Percentiles rank a stretch among this genome's conserved stretches.
Evolutionary conservation across 1,284 basidiomycete species (phyloP).

Genomic region (Pseudozyma sp.): DNA sequence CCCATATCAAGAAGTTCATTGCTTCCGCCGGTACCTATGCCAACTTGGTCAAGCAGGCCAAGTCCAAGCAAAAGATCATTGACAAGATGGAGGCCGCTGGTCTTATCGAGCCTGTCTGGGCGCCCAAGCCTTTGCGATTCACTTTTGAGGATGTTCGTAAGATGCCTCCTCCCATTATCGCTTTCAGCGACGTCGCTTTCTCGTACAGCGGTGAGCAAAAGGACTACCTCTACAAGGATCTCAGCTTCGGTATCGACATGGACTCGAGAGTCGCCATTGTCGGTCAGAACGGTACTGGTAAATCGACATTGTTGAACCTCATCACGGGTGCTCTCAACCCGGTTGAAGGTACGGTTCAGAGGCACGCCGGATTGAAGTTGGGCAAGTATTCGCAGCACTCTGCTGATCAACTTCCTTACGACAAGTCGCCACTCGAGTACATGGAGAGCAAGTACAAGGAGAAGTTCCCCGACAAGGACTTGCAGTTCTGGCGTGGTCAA

Average conservation of each 20-base stretch:
- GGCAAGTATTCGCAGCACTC: conserved; percentile 94
- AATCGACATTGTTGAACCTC: conserved; percentile 95
- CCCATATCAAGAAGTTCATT: conserved; percentile 96
- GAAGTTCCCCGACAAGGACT: conserved; percentile 95
- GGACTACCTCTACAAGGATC: conserved; percentile 87
- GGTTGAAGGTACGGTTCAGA: conserved; percentile 83
- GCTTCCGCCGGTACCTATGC: conserved; percentile 98
- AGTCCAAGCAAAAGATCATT: conserved; percentile 97
- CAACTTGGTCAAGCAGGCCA: conserved; percentile 97
- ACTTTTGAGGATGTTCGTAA: conserved; percentile 95
- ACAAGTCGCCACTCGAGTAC: conserved; percentile 92
- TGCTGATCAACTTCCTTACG: conserved; percentile 96
- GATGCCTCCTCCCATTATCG: conserved; percentile 96
- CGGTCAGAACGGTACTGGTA: conserved; percentile 97
- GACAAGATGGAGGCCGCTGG: conserved; percentile 99
- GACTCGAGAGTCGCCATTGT: conserved; percentile 96
- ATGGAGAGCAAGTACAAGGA: conserved; percentile 75
- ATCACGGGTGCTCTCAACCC: conserved; percentile 89
- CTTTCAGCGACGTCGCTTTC: conserved; percentile 94
- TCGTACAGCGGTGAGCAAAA: conserved; percentile 85
- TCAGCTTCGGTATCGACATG: conserved; percentile 89
- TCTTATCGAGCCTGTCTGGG: conserved; percentile 88
- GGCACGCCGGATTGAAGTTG: conserved; percentile 91
- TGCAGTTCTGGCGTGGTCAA: conserved; percentile 91
- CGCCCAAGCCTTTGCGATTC: conserved; percentile 81